phyloP scores from a whole-genome alignment of 805 yeast genomes.

The Candida yuanshanica region DNA sequence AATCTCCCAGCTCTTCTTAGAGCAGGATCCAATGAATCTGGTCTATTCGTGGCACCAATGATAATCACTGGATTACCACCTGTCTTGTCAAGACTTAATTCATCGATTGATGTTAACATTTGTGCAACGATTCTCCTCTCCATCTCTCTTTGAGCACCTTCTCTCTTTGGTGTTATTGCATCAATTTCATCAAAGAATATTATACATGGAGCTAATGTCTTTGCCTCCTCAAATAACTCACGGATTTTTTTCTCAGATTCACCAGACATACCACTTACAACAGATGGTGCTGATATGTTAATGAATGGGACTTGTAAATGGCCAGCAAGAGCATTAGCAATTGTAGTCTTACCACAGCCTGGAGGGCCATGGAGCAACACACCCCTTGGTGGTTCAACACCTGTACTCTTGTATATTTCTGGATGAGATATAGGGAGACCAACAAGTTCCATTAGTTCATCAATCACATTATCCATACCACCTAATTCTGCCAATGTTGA shows the following conservation, averaged over 20 bases:
- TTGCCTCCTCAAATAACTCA: conserved; percentile 92
- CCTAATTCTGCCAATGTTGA: conserved; percentile 72
- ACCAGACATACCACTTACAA: conserved; percentile 99
- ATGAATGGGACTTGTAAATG: conserved; percentile 91
- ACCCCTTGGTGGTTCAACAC: conserved; percentile 94
- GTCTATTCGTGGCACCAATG: conserved; percentile 95
- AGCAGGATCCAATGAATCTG: conserved; percentile 92
- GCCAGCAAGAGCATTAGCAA: conserved; percentile 95
- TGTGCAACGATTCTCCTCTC: conserved; percentile 96
- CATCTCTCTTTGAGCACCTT: conserved; percentile 98
- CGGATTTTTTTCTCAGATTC: conserved; percentile 93
- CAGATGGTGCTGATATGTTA: conserved; percentile 88
- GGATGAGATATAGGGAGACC: conserved; percentile 93
- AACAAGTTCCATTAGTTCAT: conserved; percentile 82
- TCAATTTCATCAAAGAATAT: conserved; percentile 95
- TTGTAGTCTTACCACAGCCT: conserved; percentile 96
- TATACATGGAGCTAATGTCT: conserved; percentile 82
- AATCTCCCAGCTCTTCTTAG: conserved; percentile 94
- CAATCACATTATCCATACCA: conserved; percentile 81
- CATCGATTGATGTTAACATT: conserved; percentile 90
- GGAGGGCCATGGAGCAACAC: conserved; percentile 96
- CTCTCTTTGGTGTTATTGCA: conserved; percentile 97
- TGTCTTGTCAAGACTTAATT: conserved; percentile 79
- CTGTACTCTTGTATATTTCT: conserved; percentile 80
- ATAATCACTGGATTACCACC: conserved; percentile 90